Evolutionary conservation across 1,284 basidiomycete genomes (phyloP).

Genomic region (Marasmius fiardii): DNA sequence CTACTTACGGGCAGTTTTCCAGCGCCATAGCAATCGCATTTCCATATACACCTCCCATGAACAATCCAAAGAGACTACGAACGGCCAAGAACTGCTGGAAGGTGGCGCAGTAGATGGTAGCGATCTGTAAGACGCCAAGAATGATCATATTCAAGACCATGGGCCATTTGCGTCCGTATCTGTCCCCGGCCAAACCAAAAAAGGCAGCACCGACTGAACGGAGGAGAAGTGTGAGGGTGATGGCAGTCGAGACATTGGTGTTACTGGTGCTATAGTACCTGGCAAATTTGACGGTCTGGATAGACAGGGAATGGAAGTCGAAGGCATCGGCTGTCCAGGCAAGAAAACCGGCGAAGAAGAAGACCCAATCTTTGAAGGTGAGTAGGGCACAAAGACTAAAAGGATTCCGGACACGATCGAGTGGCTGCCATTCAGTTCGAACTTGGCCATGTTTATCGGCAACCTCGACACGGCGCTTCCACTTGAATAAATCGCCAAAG

Average conservation of each 20-base stretch:
- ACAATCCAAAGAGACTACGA: slow-evolving; percentile 8
- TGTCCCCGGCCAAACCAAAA: slow-evolving; percentile 5
- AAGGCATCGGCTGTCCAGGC: slow-evolving; percentile 9
- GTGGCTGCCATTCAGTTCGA: slow-evolving; percentile 6
- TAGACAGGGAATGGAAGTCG: slow-evolving; percentile 6
- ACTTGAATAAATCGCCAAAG: slow-evolving; percentile 4
- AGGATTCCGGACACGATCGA: slow-evolving; percentile 1
- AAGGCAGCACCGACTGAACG: slow-evolving; percentile 16
- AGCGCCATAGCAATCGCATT: slow-evolving; percentile 14
- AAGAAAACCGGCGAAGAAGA: slow-evolving; percentile 3
- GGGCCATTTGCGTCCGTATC: slow-evolving; percentile 8
- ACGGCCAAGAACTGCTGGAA: slow-evolving; percentile 9
- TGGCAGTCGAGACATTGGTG: slow-evolving; percentile 12
- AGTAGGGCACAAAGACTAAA: slow-evolving; percentile 1
- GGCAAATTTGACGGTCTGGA: slow-evolving; percentile 6
- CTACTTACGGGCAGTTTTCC: slow-evolving; percentile 10
- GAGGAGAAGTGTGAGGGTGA: slow-evolving; percentile 18
- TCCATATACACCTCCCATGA: slow-evolving; percentile 15
- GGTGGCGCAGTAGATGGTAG: slow-evolving; percentile 6
- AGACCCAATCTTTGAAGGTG: slow-evolving; percentile 3
- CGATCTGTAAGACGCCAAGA: slow-evolving; percentile 8
- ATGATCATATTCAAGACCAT: slow-evolving; percentile 10
- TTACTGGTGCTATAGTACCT: background rate
- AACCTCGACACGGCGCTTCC: slow-evolving; percentile 5
- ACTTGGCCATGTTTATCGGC: slow-evolving; percentile 1